A percentile compares a stretch with the other conserved stretches of the same genome.
Conservation (phyloP, 163 green algal species). For the Dunaliella salina region DNA sequence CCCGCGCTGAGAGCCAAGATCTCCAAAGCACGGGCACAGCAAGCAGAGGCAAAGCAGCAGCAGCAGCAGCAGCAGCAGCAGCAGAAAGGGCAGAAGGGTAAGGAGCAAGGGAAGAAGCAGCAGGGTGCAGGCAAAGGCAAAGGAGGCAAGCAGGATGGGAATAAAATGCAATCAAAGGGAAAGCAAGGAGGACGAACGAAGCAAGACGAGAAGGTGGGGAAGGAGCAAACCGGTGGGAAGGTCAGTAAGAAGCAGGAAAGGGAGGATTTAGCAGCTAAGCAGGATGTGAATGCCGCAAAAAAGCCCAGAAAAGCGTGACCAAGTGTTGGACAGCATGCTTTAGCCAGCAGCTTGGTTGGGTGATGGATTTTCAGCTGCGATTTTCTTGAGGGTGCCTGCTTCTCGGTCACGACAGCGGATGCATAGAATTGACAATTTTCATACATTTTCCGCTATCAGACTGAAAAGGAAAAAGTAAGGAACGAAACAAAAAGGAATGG, state of each 20-base stretch:
- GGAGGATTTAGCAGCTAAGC: not conserved
- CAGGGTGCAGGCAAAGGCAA: not conserved
- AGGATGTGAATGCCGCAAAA: not conserved
- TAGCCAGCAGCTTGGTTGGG: too few species aligned
- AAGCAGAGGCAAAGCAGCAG: not conserved
- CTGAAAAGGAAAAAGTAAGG: too few species aligned
- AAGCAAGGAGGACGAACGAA: not conserved
- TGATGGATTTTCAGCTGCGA: too few species aligned
- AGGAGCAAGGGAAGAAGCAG: slow-evolving; percentile 16
- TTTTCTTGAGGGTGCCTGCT: too few species aligned
- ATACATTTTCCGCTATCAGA: too few species aligned
- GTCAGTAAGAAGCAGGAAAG: not conserved
- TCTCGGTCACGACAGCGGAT: too few species aligned
- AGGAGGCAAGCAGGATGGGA: not conserved
- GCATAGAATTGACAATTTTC: too few species aligned
- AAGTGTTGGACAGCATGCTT: too few species aligned
- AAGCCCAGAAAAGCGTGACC: too few species aligned
- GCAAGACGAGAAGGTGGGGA: not conserved
- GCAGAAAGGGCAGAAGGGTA: slow-evolving; percentile 1
- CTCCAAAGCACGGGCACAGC: slow-evolving; percentile 16
- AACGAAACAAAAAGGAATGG: too few species aligned
- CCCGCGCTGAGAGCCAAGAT: slow-evolving; percentile 21
- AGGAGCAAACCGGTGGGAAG: not conserved
- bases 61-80: slow-evolving; percentile 11
- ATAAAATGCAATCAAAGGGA: not conserved